Percentiles rank a stretch among this genome's conserved stretches.
These are phyloP conservation scores for Echria macrotheca DNA, from an alignment of 495 filamentous ascomycete genomes.

Conservation along the genomic window DNA sequence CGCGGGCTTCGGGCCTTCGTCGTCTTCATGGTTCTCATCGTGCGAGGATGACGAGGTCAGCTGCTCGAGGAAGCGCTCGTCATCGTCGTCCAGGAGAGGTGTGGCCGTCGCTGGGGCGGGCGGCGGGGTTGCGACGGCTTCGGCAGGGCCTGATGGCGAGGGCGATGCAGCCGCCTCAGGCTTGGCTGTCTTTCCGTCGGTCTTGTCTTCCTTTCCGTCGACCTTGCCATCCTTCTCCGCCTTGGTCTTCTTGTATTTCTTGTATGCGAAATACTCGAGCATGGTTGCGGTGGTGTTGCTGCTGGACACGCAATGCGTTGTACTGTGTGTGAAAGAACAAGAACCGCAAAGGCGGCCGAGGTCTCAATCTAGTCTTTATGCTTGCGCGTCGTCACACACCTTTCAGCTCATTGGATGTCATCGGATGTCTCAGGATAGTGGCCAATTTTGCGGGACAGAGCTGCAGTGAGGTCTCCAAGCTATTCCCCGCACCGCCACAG, in stretches of 20 bases:
- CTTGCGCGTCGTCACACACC: not conserved
- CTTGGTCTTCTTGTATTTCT: conserved; percentile 41
- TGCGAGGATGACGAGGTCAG: conserved; percentile 26
- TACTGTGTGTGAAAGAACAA: not conserved
- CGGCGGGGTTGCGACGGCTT: not conserved
- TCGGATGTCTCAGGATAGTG: conserved; percentile 6
- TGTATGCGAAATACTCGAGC: conserved; percentile 40
- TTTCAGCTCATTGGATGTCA: not conserved
- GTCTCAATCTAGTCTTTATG: not conserved
- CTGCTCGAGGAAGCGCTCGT: conserved; percentile 40
- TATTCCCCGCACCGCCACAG: conserved; percentile 5
- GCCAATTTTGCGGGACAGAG: not conserved
- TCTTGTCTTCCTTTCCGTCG: conserved; percentile 19
- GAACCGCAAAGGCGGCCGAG: conserved; percentile 10
- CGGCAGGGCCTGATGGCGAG: not conserved
- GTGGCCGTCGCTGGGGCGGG: conserved; percentile 2
- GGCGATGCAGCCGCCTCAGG: conserved; percentile 13
- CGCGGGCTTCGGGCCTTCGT: conserved; percentile 32
- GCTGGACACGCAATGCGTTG: not conserved
- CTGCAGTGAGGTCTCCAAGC: conserved; percentile 2
- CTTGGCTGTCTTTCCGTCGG: too few relatives aligned
- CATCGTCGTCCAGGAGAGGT: conserved; percentile 37
- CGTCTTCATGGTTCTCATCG: conserved; percentile 17
- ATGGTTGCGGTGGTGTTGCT: conserved; percentile 20
- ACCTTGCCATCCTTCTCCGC: conserved; percentile 33